Percentiles rank a stretch among this genome's conserved stretches.
Conservation (phyloP, 1,139 yeast genomes). For the Blastobotrys apis region DNA sequence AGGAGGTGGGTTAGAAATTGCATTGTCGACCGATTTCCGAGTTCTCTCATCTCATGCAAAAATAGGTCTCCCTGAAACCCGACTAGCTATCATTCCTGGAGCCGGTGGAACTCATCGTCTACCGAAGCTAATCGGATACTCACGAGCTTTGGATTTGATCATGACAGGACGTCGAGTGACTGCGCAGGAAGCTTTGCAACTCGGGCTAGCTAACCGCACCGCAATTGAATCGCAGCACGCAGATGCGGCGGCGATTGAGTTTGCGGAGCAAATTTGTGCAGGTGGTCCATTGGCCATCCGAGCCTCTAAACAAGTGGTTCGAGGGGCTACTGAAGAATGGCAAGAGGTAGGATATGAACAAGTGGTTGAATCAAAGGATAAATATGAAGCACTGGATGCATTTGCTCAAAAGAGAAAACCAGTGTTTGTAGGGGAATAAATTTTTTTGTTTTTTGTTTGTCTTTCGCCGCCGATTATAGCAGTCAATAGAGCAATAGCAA, state of each 20-base stretch:
- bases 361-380: slow-evolving; percentile 33
- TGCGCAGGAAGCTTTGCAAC: slow-evolving; percentile 27
- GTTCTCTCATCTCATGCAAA: slow-evolving; percentile 25
- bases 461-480: background rate
- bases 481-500: slow-evolving; percentile 2
- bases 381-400: slow-evolving; percentile 34
- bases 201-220: slow-evolving; percentile 30
- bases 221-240: slow-evolving; percentile 21
- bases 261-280: slow-evolving; percentile 28
- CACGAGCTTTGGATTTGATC: slow-evolving; percentile 30
- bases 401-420: slow-evolving; percentile 33
- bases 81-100: slow-evolving; percentile 32
- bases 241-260: slow-evolving; percentile 24
- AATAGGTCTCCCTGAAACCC: slow-evolving; percentile 31
- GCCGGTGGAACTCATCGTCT: slow-evolving; percentile 36
- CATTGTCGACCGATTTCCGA: slow-evolving; percentile 31
- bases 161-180: slow-evolving; percentile 30
- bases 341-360: slow-evolving; percentile 27
- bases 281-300: slow-evolving; percentile 34
- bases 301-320: slow-evolving; percentile 32
- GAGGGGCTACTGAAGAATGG: slow-evolving; percentile 28
- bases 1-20: slow-evolving; percentile 34
- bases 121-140: slow-evolving; percentile 29
- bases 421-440: slow-evolving; percentile 29
- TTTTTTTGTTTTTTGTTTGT: background rate